Conservation (phyloP, 345 rosid genomes). For the Rhizophora mangle region DNA sequence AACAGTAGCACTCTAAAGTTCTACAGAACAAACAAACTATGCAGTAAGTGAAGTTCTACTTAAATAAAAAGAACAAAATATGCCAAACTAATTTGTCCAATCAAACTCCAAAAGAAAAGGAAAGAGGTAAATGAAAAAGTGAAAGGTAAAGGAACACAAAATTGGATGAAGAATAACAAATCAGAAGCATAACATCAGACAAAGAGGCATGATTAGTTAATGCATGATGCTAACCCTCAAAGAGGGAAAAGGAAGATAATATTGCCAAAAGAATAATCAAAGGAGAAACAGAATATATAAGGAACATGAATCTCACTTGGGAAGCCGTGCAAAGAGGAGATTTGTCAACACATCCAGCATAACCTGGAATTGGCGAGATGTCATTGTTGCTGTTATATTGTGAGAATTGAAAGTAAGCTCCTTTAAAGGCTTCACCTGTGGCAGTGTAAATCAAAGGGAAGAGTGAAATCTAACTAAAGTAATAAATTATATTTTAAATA, state of each 20-base stretch:
- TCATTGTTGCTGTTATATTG: conserved; percentile 90
- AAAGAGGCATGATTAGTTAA: neutral
- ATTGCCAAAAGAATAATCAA: neutral
- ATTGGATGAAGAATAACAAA: no score
- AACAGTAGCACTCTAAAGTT: neutral
- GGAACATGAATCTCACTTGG: conserved; percentile 64
- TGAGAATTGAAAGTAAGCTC: conserved; percentile 87
- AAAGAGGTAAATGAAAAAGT: neutral
- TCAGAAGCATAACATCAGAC: neutral
- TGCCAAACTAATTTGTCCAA: neutral
- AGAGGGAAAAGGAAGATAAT: neutral
- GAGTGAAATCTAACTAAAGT: conserved; percentile 5
- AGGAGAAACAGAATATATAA: conserved; percentile 6
- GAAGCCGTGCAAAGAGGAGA: conserved; percentile 96
- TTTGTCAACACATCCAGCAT: conserved; percentile 95
- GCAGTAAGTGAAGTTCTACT: neutral
- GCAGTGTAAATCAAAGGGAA: conserved; percentile 18
- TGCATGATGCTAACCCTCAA: neutral
- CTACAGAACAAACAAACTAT: neutral
- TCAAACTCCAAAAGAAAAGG: neutral
- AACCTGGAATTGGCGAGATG: conserved; percentile 96
- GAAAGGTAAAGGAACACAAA: no score
- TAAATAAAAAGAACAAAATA: neutral
- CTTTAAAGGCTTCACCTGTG: conserved; percentile 94
- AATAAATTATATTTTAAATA: neutral